Base-by-base conservation (phyloP, 441 rosid species). In the Erodium texanum region DNA sequence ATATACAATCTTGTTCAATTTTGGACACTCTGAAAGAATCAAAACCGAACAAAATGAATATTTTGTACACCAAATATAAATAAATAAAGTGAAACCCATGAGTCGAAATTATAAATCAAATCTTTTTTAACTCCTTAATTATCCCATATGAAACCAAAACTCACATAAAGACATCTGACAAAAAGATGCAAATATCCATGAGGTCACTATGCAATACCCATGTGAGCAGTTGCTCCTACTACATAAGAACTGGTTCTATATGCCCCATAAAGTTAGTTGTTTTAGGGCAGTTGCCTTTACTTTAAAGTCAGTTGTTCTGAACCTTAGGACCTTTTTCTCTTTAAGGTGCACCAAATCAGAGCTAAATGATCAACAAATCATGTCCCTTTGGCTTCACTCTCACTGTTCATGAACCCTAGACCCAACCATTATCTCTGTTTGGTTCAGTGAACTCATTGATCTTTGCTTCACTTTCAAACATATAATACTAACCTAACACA, bases 181-280 rank as follows among this genome's bases (percentile, higher is more conserved):
- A 5, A 36, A 36, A 36, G 41, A 36, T 36, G 8, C 41, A 36
- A 36, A 36, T 36, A 36, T 1, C 41, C 9, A 10, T 36, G 41
- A 36, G 41, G 56, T 48, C 16, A n/a, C 14, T 3, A 48, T 16
- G 56, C 56, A 48, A 48, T 14, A 5, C 15, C 4, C 59, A 52
- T 52, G 59, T 52, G 59, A 52, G 59, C 59, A 52, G 59, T 52
- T 52, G 59, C 59, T 52, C 59, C 59, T 52, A 14, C 22, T 52
- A 52, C 59, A 52, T 15, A 52, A 16, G 59, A 52, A 52, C 59
- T 14, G 15, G 59, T 52, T 52, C 59, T 52, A 16, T 52, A 41
- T n/a, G n/a, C n/a, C 4, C 56, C 56, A 48, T 16, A 52, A 52
- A 52, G 59, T 27, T 27, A 4, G 29, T 27, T 52, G 22, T 18